Conservation (phyloP, 495 filamentous ascomycete genomes). For the Penicillium angulare region DNA sequence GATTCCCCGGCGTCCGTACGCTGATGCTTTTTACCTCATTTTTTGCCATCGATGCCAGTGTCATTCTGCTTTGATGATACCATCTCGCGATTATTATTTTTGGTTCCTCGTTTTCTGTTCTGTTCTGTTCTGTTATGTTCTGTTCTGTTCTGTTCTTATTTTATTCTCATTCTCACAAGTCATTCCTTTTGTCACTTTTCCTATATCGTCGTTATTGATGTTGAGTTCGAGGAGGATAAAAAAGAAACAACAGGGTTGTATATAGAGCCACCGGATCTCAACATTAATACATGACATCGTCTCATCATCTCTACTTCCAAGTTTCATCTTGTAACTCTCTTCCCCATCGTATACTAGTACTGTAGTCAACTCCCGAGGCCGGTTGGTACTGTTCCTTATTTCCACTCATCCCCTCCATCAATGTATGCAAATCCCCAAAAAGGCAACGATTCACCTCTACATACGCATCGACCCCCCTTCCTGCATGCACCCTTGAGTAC, state of each 20-base stretch:
- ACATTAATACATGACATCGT: too few relatives aligned
- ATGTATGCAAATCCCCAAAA: background rate
- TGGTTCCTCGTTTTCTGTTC: background rate
- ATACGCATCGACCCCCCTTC: background rate
- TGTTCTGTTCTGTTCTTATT: background rate
- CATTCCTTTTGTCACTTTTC: too few relatives aligned
- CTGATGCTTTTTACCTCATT: constrained; percentile 8
- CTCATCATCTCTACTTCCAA: too few relatives aligned
- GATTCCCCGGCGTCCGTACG: constrained; percentile 20
- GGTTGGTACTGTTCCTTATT: too few relatives aligned
- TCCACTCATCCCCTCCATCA: background rate
- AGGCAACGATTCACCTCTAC: constrained; percentile 1
- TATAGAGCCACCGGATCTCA: constrained; percentile 17
- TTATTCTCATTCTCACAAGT: constrained; percentile 2
- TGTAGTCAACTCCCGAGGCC: too few relatives aligned
- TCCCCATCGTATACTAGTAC: too few relatives aligned
- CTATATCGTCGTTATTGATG: constrained; percentile 4
- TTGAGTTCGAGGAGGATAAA: constrained; percentile 8
- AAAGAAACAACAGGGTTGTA: constrained; percentile 15
- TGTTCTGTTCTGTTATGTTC: too few relatives aligned
- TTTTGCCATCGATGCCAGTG: constrained; percentile 25
- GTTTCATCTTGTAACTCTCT: too few relatives aligned
- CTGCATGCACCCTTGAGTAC: background rate
- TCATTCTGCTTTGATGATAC: constrained; percentile 44
- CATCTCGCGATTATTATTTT: constrained; percentile 36